Conservation (phyloP, 2,329 filamentous ascomycete genomes). For the Microsporum canis region DNA sequence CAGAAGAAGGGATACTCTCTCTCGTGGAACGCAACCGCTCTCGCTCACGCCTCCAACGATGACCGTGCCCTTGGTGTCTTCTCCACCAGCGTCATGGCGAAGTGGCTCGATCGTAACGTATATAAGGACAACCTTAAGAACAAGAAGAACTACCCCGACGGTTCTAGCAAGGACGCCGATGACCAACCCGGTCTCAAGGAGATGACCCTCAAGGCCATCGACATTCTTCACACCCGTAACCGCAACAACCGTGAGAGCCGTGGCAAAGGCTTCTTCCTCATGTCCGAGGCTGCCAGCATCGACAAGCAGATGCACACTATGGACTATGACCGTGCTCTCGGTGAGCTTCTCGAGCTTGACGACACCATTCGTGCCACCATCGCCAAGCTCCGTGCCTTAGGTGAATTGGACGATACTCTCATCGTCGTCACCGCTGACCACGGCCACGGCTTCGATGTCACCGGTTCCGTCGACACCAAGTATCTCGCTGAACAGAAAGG, state of each 20-base stretch:
- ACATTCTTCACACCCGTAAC: conserved; percentile 56
- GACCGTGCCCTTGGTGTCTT: conserved; percentile 67
- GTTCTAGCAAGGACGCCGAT: conserved; percentile 50
- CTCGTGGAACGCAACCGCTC: conserved; percentile 61
- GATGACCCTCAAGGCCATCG: conserved; percentile 79
- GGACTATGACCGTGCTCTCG: conserved; percentile 76
- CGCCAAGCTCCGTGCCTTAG: conserved; percentile 53
- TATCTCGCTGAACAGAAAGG: conserved; percentile 56
- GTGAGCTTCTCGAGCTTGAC: conserved; percentile 74
- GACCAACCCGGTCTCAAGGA: conserved; percentile 78
- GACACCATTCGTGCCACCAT: conserved; percentile 70
- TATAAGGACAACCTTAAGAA: conserved; percentile 58
- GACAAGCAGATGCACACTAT: conserved; percentile 84
- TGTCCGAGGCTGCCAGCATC: conserved; percentile 74
- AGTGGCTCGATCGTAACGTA: conserved; percentile 78
- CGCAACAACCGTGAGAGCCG: conserved; percentile 37
- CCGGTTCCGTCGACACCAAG: conserved; percentile 67
- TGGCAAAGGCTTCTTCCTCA: conserved; percentile 71
- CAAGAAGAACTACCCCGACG: conserved; percentile 58
- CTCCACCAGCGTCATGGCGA: conserved; percentile 60
- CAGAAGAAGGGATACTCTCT: conserved; percentile 60
- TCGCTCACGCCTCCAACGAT: conserved; percentile 46
- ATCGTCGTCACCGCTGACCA: conserved; percentile 77
- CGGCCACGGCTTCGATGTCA: conserved; percentile 82
- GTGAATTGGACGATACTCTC: conserved; percentile 61